A percentile compares a stretch with the other conserved stretches of the same genome.
These are phyloP conservation scores for Backusella circina DNA, from an alignment of 192 early-diverging fungal species.

Conservation along the genomic window DNA sequence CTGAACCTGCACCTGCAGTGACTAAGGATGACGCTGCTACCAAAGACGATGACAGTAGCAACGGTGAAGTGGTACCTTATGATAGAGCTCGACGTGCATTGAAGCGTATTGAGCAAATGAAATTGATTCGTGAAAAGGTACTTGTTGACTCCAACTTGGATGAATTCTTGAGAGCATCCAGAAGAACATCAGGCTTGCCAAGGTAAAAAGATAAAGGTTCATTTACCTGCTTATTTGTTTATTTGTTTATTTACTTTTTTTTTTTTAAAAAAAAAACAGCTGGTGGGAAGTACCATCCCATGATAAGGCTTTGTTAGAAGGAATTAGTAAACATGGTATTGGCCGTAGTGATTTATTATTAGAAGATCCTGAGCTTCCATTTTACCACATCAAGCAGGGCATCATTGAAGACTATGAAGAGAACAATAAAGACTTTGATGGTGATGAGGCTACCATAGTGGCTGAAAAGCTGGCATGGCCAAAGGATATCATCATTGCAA, in stretches of 20 bases:
- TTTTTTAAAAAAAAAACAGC: constrained; percentile 26
- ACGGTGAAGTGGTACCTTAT: constrained; percentile 52
- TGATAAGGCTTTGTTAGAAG: constrained; percentile 63
- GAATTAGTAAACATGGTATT: constrained; percentile 66
- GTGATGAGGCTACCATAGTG: constrained; percentile 14
- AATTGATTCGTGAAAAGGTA: constrained; percentile 58
- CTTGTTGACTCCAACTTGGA: constrained; percentile 52
- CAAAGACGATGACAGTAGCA: constrained; percentile 33
- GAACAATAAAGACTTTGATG: constrained; percentile 4
- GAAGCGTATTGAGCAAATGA: constrained; percentile 68
- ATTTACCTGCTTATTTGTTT: not conserved
- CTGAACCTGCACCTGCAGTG: constrained; percentile 21
- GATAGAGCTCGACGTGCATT: constrained; percentile 67
- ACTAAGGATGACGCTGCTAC: constrained; percentile 32
- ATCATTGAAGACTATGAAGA: constrained; percentile 19
- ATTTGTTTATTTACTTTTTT: not conserved
- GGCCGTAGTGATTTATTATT: constrained; percentile 64
- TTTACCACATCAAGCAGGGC: constrained; percentile 38
- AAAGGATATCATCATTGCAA: constrained; percentile 48
- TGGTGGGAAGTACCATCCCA: constrained; percentile 73
- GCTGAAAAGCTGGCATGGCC: constrained; percentile 48
- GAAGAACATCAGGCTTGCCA: constrained; percentile 50
- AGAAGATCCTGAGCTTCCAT: constrained; percentile 51
- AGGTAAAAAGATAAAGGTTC: constrained; percentile 9
- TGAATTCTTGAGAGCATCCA: constrained; percentile 35